Base-by-base conservation (phyloP, 805 yeast genomes). In the Nakazawaea pomicola region DNA sequence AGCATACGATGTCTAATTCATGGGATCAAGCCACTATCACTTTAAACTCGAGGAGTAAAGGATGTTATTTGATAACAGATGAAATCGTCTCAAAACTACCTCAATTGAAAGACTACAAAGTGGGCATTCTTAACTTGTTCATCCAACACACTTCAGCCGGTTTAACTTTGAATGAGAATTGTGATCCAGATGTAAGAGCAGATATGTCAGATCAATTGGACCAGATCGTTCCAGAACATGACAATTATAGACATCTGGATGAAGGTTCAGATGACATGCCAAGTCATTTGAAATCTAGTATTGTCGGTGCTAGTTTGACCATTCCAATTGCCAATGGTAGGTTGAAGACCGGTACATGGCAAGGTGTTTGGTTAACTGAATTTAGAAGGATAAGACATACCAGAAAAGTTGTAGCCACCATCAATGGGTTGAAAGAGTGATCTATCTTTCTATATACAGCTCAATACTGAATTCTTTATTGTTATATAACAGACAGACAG, bases 181-280 rank as follows among this genome's bases (percentile, higher is more conserved):
- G 78, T 64, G 95, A 86, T 52, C 77, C 88, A 0, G 89, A 81
- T 54, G 95, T 85, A 10, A 68, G 90, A 46, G 58, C 53, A 1
- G 95, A 85, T 53, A 71, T 86, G 85, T 68, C 71, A 8, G 68
- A 71, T 18, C 74, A 83, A 1, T 59, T 86, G 49, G 82, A 78
- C 51, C 62, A 74, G 38, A 64, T 84, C 43, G 85, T 76, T 3
- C 95, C 95, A 0, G 91, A 84, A 52, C 72, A 71, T 44, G 73
- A 68, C 6, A 65, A 65, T 40, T 82, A 80, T 50, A 52, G 70
- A 34, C 90, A 80, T 56, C 75, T 72, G 11, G 91, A 82, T 41
- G 95, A 85, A 58, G 95, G 87, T 1, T 71, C 84, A 3, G 95
- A 86, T 55, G 95, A 85, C 56, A 81, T 84, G 89, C 86, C 91